phyloP scores from a whole-genome alignment of 2,329 filamentous ascomycete species.

The Cladosporium sp. region DNA sequence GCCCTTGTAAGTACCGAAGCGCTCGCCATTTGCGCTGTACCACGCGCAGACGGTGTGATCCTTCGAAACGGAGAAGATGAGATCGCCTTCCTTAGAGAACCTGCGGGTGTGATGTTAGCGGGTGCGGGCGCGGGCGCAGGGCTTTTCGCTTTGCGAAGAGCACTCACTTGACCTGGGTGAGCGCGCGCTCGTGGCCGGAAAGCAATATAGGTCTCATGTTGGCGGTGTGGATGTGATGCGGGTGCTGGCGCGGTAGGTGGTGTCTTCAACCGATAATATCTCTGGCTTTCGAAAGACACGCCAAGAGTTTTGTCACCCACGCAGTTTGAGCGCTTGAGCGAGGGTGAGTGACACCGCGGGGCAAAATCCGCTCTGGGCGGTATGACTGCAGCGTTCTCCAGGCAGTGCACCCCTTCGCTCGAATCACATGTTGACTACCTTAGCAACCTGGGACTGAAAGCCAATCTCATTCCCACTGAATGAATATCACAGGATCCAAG shows the following conservation, averaged over 20 bases:
- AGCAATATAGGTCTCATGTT: conserved; percentile 96
- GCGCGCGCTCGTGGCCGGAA: conserved; percentile 65
- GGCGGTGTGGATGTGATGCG: conserved; percentile 23
- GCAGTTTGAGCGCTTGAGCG: no score
- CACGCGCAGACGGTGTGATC: conserved; percentile 96
- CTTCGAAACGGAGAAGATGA: conserved; percentile 93
- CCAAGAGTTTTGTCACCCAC: no score
- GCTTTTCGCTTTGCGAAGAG: background rate
- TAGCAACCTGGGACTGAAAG: no score
- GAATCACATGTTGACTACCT: no score
- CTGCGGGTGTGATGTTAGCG: conserved; percentile 36
- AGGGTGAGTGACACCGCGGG: no score
- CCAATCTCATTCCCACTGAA: no score
- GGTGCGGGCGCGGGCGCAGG: background rate
- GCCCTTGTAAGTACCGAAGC: conserved; percentile 91
- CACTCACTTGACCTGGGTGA: conserved; percentile 26
- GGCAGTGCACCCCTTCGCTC: no score
- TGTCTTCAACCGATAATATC: background rate
- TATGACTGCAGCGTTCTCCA: no score
- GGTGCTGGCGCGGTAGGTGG: background rate
- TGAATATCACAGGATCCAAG: no score
- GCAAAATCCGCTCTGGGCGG: no score
- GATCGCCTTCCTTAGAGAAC: conserved; percentile 91
- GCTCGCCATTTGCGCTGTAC: conserved; percentile 97
- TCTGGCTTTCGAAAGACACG: no score